Base-by-base conservation (phyloP, 805 yeast species). In the Nakazawaea molendinolei region DNA sequence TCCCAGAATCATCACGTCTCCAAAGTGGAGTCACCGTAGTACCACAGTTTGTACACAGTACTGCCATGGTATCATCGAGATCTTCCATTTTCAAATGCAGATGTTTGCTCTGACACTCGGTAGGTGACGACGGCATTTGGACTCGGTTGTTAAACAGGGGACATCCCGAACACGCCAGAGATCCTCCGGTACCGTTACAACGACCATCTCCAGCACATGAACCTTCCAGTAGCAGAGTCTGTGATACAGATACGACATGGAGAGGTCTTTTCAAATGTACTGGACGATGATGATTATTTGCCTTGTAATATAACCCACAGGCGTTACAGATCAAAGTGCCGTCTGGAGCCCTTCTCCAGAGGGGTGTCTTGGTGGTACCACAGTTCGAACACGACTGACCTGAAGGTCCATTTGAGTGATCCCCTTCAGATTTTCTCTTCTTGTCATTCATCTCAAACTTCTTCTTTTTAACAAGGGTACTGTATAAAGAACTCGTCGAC, bases 111-210 rank as follows among this genome's bases (percentile, higher is more conserved):
- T n/a, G n/a, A n/a, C 20, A 25, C 27, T 31, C 34, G 27, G 38
- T 24, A n/a, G n/a, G n/a, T n/a, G n/a, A n/a, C n/a, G n/a, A n/a
- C 18, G 46, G 34, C 5, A 44, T 51, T 18, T 70, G 48, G 17
- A 74, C 67, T 42, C 94, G 67, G 56, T 84, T 86, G 53, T 85
- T 84, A 52, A 56, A 83, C 4, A 92, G 85, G 2, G 95, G 92
- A 51, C 95, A 85, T 2, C 89, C 87, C 44, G 74, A 67, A 55
- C 95, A 85, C 3, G 86, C 86, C 5, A 68, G 67, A 3, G 86
- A 58, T 1, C 95, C 95, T 5, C 95, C 95, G 3, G 89, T 84
- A 3, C 95, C 95, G 49, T 85, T 84, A 55, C 95, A 85, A 41
- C 76, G 68, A 5, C 95, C 87, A 45, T 77, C 79, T 2, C 89